These are phyloP conservation scores for Penicillium coffeae DNA, from an alignment of 495 filamentous ascomycete species.

Conservation along the genomic window DNA sequence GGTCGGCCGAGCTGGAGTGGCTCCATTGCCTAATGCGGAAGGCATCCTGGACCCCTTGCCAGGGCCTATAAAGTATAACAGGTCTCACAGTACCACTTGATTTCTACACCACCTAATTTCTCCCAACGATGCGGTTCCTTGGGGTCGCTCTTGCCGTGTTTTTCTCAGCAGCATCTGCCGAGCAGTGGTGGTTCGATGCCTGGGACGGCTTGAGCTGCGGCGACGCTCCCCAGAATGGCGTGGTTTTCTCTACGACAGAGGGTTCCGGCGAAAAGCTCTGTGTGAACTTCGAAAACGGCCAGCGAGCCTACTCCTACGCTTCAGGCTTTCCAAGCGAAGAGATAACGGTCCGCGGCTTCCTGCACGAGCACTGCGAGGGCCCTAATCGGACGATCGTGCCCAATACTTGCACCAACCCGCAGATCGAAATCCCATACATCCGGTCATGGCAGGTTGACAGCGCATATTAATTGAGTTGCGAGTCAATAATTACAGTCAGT, in stretches of 20 bases:
- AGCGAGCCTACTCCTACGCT: constrained; percentile 3
- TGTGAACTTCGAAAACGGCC: neutral
- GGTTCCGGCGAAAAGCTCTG: constrained; percentile 1
- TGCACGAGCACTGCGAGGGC: constrained; percentile 7
- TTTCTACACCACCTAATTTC: neutral
- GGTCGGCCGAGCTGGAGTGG: neutral
- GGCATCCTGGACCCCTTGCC: neutral
- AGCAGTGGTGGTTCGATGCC: constrained; percentile 8
- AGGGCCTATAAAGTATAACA: constrained; percentile 1
- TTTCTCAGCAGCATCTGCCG: neutral
- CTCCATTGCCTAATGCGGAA: constrained; percentile 1
- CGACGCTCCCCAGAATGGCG: constrained; percentile 5
- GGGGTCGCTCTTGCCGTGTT: constrained; percentile 1
- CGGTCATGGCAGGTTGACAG: neutral
- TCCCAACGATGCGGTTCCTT: neutral
- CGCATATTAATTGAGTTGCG: neutral
- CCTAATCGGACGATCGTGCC: constrained; percentile 1
- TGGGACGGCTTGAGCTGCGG: constrained; percentile 11
- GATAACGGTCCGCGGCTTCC: neutral
- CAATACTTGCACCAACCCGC: constrained; percentile 8
- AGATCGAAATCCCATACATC: constrained; percentile 2
- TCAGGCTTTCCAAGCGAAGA: neutral
- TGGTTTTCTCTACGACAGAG: constrained; percentile 2
- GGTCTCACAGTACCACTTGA: neutral
- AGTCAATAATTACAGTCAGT: neutral